A percentile compares a stretch with the other conserved stretches of the same genome.
Conservation (phyloP, 352 stramenopile genomes). For the Phytophthora megakarya region DNA sequence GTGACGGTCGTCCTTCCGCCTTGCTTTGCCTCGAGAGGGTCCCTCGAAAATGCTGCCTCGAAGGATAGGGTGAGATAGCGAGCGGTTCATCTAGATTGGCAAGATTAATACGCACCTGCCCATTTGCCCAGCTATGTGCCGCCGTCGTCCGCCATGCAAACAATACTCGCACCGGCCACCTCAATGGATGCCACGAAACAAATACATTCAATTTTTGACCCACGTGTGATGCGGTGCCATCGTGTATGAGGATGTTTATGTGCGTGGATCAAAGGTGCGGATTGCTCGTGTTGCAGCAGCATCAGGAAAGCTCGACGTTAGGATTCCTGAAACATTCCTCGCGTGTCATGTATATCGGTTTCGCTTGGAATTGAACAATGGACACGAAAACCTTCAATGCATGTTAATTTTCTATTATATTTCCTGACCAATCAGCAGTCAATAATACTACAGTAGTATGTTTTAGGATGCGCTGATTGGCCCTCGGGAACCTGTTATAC, state of each 20-base stretch:
- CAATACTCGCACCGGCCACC: neutral
- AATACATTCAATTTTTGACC: conserved; percentile 30
- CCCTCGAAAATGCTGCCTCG: conserved; percentile 22
- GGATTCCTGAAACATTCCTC: no score
- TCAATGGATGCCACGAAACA: conserved; percentile 7
- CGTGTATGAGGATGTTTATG: no score
- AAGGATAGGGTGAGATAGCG: conserved; percentile 20
- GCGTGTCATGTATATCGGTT: no score
- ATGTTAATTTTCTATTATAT: neutral
- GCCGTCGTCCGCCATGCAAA: neutral
- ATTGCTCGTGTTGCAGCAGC: no score
- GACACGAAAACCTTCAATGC: neutral
- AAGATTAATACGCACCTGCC: conserved; percentile 14
- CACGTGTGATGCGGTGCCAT: neutral
- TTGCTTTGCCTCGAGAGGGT: conserved; percentile 20
- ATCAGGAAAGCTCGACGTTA: no score
- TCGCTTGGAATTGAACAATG: no score
- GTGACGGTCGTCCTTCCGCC: conserved; percentile 1
- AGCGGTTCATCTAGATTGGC: conserved; percentile 15
- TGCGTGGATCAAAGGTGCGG: no score
- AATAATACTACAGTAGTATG: neutral
- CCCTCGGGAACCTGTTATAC: conserved; percentile 10
- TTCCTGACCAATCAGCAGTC: neutral
- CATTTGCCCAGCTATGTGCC: neutral
- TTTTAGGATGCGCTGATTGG: no score